Percentiles rank a stretch among this genome's conserved stretches.
Evolutionary conservation across 140 eudicot genomes (phyloP).

Genomic region (Senecio squalidus): DNA sequence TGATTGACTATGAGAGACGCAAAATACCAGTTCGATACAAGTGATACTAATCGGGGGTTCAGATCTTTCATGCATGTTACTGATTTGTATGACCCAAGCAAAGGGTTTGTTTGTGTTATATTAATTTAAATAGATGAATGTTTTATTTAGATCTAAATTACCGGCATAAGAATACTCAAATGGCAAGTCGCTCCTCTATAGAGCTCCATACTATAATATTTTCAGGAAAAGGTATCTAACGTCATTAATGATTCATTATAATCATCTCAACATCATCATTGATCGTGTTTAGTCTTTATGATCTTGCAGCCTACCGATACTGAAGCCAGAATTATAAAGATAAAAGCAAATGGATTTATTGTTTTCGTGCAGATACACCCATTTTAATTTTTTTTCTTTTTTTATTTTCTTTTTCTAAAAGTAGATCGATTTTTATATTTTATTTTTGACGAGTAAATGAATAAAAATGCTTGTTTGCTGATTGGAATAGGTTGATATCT

Average conservation of each 20-base stretch:
- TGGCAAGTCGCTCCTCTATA: constrained; percentile 97
- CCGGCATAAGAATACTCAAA: constrained; percentile 95
- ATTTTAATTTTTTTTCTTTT: too few species aligned
- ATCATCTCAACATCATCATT: background rate
- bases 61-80: constrained; percentile 87
- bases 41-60: constrained; percentile 98
- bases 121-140: background rate
- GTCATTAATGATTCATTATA: background rate
- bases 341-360: constrained; percentile 90
- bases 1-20: constrained; percentile 66
- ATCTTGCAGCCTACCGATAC: constrained; percentile 85
- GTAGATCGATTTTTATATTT: too few species aligned
- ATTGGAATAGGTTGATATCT: too few species aligned
- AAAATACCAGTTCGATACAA: constrained; percentile 85
- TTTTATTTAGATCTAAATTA: constrained; percentile 63
- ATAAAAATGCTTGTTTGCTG: too few species aligned
- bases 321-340: constrained; percentile 88
- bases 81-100: constrained; percentile 78
- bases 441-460: too few species aligned
- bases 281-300: constrained; percentile 1
- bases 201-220: constrained; percentile 91
- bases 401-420: too few species aligned
- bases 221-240: constrained; percentile 71
- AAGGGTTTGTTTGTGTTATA: constrained; percentile 35
- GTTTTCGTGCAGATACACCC: constrained; percentile 98